These are phyloP conservation scores for Camptophora hylomeconis DNA, from an alignment of 2,329 filamentous ascomycete genomes.

Conservation along the genomic window DNA sequence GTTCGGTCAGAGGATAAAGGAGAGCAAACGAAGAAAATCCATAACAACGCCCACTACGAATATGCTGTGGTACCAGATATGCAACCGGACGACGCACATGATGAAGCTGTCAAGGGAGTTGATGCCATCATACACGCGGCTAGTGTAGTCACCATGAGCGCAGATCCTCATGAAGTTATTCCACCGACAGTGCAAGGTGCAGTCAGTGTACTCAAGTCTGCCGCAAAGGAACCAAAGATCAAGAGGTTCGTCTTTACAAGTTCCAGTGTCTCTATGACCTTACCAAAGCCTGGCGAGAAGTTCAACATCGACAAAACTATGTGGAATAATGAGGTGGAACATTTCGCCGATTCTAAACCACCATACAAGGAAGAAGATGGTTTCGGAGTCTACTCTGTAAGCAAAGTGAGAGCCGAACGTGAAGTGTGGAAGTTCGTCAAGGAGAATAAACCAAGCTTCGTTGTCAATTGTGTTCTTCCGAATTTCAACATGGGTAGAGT, in stretches of 20 bases:
- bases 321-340: constrained; percentile 24
- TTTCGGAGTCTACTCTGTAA: constrained; percentile 24
- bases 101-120: constrained; percentile 22
- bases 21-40: constrained; percentile 12
- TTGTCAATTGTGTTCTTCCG: constrained; percentile 16
- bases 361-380: constrained; percentile 20
- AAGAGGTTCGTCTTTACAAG: constrained; percentile 12
- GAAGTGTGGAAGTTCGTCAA: constrained; percentile 27
- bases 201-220: constrained; percentile 3
- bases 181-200: constrained; percentile 9
- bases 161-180: constrained; percentile 27
- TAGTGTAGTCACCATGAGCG: constrained; percentile 20
- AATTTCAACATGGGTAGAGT: constrained; percentile 8
- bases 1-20: constrained; percentile 25
- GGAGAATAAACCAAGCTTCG: constrained; percentile 19
- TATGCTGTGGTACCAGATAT: constrained; percentile 25
- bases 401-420: constrained; percentile 27
- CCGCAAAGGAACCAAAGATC: constrained; percentile 17
- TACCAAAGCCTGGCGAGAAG: constrained; percentile 22
- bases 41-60: constrained; percentile 23
- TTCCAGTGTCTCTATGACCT: not conserved
- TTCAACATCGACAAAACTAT: constrained; percentile 23
- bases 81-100: constrained; percentile 13
- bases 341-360: constrained; percentile 23
- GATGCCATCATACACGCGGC: constrained; percentile 23